Conservation (phyloP, 768 basidiomycete genomes). For the Kwoniella europaea region DNA sequence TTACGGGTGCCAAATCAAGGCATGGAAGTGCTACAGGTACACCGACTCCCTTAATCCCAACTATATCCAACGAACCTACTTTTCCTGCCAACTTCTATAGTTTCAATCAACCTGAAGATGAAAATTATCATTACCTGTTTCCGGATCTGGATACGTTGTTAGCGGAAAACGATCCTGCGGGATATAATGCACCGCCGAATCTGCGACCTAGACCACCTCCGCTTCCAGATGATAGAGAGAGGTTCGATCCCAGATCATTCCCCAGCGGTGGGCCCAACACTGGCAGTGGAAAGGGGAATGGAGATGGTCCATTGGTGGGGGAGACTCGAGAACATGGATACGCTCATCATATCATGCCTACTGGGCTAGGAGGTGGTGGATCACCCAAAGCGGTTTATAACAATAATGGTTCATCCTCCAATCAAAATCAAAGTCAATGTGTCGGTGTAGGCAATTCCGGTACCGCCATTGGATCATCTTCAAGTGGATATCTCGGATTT, state of each 20-base stretch:
- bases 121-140: slow-evolving; percentile 43
- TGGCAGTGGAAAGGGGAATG: neutral
- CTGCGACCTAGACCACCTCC: neutral
- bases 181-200: neutral
- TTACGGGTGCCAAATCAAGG: neutral
- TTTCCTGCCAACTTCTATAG: neutral
- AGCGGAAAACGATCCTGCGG: neutral
- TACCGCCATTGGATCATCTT: neutral
- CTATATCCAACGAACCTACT: neutral
- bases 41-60: neutral
- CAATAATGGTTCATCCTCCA: neutral
- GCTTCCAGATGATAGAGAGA: neutral
- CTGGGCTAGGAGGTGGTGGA: neutral
- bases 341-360: slow-evolving; percentile 14
- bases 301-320: neutral
- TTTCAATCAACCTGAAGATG: slow-evolving; percentile 11
- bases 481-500: neutral
- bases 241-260: neutral
- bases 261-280: neutral
- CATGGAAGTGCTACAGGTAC: slow-evolving; percentile 1
- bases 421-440: neutral
- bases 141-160: slow-evolving; percentile 37
- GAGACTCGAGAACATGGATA: slow-evolving; percentile 4
- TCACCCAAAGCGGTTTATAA: no score
- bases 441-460: no score